Evolutionary conservation across 1,284 basidiomycete genomes (phyloP).

Genomic region (Ganoderma lingzhi): DNA sequence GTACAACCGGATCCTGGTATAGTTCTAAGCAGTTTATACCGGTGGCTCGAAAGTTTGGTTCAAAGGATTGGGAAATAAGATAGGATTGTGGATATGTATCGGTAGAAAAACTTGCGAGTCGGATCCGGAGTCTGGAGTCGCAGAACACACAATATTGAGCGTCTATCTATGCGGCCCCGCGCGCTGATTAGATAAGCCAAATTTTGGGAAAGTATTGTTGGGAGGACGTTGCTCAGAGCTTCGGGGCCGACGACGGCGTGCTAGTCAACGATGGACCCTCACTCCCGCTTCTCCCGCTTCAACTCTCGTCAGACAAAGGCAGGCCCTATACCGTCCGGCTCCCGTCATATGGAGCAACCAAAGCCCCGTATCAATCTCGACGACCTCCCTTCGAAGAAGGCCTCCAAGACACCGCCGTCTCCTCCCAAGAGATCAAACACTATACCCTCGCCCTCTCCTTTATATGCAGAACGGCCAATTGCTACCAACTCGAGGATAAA

Average conservation of each 20-base stretch:
- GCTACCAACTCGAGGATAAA: conserved; percentile 81
- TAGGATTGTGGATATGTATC: too few relatives aligned
- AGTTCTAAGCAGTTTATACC: too few relatives aligned
- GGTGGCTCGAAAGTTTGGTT: too few relatives aligned
- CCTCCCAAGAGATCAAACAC: conserved; percentile 42
- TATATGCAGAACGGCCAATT: conserved; percentile 64
- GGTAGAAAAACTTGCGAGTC: too few relatives aligned
- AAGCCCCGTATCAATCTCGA: conserved; percentile 50
- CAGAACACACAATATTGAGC: background rate
- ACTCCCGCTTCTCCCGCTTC: conserved; percentile 76
- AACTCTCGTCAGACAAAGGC: conserved; percentile 73
- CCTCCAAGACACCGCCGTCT: conserved; percentile 40
- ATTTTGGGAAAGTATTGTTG: conserved; percentile 30
- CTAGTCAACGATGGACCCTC: conserved; percentile 67
- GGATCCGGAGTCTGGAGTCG: too few relatives aligned
- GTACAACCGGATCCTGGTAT: too few relatives aligned
- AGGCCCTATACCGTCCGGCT: conserved; percentile 57
- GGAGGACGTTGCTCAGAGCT: conserved; percentile 7
- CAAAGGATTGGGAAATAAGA: too few relatives aligned
- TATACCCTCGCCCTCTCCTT: conserved; percentile 39
- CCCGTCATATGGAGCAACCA: conserved; percentile 55
- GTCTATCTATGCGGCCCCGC: background rate
- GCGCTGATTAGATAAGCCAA: conserved; percentile 36
- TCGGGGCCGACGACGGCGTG: conserved; percentile 7
- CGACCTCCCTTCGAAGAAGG: conserved; percentile 48